Percentiles rank a stretch among this genome's conserved stretches.
phyloP scores from a whole-genome alignment of 129 eudicot genomes.

The Helianthus tuberosus region DNA sequence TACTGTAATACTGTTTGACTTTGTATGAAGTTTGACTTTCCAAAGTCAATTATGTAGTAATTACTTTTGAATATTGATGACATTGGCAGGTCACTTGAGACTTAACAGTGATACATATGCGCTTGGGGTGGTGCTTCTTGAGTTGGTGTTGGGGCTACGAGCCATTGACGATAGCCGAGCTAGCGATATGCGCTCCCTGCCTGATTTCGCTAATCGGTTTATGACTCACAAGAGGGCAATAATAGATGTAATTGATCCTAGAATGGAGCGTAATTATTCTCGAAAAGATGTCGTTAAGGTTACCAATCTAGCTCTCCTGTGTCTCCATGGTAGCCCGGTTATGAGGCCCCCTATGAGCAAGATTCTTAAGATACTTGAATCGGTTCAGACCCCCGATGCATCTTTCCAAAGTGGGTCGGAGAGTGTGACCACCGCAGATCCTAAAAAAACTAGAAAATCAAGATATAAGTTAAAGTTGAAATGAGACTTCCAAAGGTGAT shows the following conservation, averaged over 20 bases:
- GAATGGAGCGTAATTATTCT: slow-evolving; percentile 82
- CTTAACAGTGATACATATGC: slow-evolving; percentile 90
- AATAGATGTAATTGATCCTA: slow-evolving; percentile 58
- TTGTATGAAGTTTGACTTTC: slow-evolving; percentile 8
- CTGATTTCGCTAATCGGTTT: slow-evolving; percentile 83
- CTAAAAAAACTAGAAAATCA: slow-evolving; percentile 5
- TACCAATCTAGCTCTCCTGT: slow-evolving; percentile 75
- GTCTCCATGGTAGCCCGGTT: slow-evolving; percentile 82
- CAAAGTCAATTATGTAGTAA: slow-evolving; percentile 1
- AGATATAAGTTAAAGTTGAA: slow-evolving; percentile 4
- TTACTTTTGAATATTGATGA: slow-evolving; percentile 1
- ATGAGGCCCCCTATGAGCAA: slow-evolving; percentile 79
- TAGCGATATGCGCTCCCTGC: slow-evolving; percentile 75
- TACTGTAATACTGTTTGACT: not conserved
- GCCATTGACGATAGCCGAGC: slow-evolving; percentile 89
- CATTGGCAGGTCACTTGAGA: slow-evolving; percentile 78
- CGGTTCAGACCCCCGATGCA: slow-evolving; percentile 49
- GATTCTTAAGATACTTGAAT: slow-evolving; percentile 78
- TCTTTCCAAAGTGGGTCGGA: slow-evolving; percentile 42
- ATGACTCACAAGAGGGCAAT: slow-evolving; percentile 62
- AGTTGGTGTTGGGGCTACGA: slow-evolving; percentile 79
- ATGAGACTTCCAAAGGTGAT: slow-evolving; percentile 26
- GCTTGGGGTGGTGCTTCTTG: slow-evolving; percentile 91
- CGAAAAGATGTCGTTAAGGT: slow-evolving; percentile 56
- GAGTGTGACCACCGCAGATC: slow-evolving; percentile 48